Conservation (phyloP, 352 stramenopile genomes). For the Phytophthora ramorum region DNA sequence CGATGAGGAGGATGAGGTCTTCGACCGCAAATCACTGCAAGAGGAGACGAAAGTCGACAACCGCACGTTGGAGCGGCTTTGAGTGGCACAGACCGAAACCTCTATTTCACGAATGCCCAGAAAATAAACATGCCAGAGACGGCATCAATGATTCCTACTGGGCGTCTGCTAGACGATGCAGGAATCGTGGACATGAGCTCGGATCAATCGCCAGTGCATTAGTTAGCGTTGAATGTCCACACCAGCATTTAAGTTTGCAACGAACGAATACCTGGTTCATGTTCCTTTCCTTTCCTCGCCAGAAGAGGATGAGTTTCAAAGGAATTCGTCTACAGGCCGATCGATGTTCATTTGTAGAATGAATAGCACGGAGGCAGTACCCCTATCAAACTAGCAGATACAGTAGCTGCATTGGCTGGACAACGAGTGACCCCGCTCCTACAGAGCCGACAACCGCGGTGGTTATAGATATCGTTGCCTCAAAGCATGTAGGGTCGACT, state of each 20-base stretch:
- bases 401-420: no score
- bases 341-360: background rate
- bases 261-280: background rate
- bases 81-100: conserved; percentile 10
- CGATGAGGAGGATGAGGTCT: conserved; percentile 81
- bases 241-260: background rate
- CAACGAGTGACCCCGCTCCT: no score
- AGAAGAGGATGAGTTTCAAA: background rate
- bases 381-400: no score
- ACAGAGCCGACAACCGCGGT: background rate
- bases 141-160: background rate
- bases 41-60: conserved; percentile 65
- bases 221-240: background rate
- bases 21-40: conserved; percentile 50
- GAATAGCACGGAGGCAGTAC: no score
- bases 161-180: background rate
- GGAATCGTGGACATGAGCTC: background rate
- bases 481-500: conserved; percentile 8
- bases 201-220: background rate
- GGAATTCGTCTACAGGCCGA: background rate
- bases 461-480: conserved; percentile 13
- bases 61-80: conserved; percentile 66
- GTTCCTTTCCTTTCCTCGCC: background rate
- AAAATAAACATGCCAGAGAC: conserved; percentile 25
- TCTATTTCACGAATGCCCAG: conserved; percentile 14